phyloP scores from a whole-genome alignment of 768 basidiomycete genomes.

The Rhizopogon salebrosus region DNA sequence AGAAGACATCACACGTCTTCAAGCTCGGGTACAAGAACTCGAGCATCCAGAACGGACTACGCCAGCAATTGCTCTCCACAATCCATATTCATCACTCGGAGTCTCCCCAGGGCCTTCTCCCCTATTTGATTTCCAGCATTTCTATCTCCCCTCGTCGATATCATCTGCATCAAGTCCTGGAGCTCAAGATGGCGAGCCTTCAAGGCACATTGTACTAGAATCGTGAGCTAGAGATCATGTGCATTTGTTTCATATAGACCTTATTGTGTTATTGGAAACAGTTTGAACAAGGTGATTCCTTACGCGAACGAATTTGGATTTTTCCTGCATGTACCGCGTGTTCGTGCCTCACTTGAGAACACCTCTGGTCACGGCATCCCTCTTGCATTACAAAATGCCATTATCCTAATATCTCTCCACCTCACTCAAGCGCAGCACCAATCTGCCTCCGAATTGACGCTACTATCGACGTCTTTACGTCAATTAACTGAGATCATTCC shows the following conservation, averaged over 20 bases:
- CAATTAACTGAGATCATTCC: constrained; percentile 41
- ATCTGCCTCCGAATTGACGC: constrained; percentile 34
- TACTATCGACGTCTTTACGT: constrained; percentile 46
- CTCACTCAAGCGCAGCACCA: constrained; percentile 39
- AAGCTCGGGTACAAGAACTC: constrained; percentile 51
- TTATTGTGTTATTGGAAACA: constrained; percentile 2
- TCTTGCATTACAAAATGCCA: constrained; percentile 42
- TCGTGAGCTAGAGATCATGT: constrained; percentile 22
- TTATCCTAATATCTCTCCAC: constrained; percentile 50
- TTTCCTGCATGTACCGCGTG: constrained; percentile 51
- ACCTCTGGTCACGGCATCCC: constrained; percentile 32
- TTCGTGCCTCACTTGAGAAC: constrained; percentile 34
- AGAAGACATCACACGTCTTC: constrained; percentile 51
- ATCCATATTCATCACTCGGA: constrained; percentile 36
- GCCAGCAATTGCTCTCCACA: constrained; percentile 44
- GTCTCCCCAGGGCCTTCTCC: background rate
- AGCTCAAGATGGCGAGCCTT: constrained; percentile 25
- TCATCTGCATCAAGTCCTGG: constrained; percentile 5
- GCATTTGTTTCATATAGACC: background rate
- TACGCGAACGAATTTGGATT: constrained; percentile 59
- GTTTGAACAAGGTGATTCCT: constrained; percentile 39
- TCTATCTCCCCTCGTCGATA: background rate
- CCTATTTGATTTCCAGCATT: background rate
- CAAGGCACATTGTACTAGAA: constrained; percentile 22
- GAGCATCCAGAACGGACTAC: constrained; percentile 46